Base-by-base conservation (phyloP, 192 early-diverging fungal species). In the Backusella parvicylindrica region DNA sequence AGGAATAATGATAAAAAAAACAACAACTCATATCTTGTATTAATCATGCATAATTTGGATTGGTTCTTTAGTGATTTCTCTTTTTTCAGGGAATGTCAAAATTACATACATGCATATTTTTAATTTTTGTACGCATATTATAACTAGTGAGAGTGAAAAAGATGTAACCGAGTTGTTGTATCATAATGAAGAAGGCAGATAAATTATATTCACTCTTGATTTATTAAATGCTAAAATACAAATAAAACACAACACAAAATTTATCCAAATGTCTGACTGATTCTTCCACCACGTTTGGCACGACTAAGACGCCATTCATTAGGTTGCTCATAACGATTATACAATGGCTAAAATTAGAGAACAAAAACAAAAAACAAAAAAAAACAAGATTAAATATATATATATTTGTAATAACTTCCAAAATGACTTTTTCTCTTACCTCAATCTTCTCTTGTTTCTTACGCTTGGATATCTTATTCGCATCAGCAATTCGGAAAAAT, bases 401-500 rank as follows among this genome's bases (percentile, higher is more conserved):
- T n/a, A n/a, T n/a, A n/a, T n/a, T n/a, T n/a, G n/a, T n/a, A n/a
- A n/a, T n/a, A n/a, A n/a, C n/a, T 26, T 28, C 26, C 18, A 33
- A 66, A 66, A 66, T 35, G n/a, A 11, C 4, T 16, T 30, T 64
- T 26, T 68, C 13, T 31, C 56, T 65, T 77, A 81, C 79, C 75
- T 83, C 94, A 78, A 99, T 90, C 73, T 91, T 92, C 85, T 99
- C 98, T 71, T 94, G 89, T 71, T 93, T 86, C 85, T 99, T 99
- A 63, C 96, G 92, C 35, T 96, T 93, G 36, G 90, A 93, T 40
- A 99, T 94, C 78, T 94, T 95, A 85, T 96, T 97, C 0, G 93
- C 92, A 81, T 99, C 98, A 36, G 95, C 94, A 43, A 92, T 88
- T 83, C 94, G 93, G 85, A 98, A 99, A 85, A 98, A 99, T n/a